phyloP scores from a whole-genome alignment of 2,329 filamentous ascomycete species.

The Botryotinia calthae region DNA sequence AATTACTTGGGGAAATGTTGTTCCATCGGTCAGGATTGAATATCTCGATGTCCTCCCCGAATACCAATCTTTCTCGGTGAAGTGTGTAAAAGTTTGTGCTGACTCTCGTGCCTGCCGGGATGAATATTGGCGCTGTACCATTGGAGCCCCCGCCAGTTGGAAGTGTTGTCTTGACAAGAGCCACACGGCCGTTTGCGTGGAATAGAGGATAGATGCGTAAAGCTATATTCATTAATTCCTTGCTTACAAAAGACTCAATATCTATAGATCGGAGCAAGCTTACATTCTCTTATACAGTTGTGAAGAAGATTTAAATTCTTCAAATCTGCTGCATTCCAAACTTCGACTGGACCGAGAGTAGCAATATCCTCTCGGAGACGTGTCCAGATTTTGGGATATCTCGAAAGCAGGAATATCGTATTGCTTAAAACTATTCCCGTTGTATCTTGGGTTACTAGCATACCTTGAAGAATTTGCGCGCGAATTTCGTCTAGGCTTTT shows the following conservation, averaged over 20 bases:
- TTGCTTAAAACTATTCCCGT: slow-evolving; percentile 16
- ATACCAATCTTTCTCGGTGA: slow-evolving; percentile 43
- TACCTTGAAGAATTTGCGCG: slow-evolving; percentile 14
- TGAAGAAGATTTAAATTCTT: background rate
- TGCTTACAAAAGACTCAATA: background rate
- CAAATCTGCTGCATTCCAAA: background rate
- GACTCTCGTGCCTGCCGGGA: slow-evolving; percentile 19
- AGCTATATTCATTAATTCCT: background rate
- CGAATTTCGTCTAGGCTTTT: background rate
- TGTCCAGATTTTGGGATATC: background rate
- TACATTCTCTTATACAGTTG: slow-evolving; percentile 11
- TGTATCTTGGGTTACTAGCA: slow-evolving; percentile 13
- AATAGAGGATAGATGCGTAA: slow-evolving; percentile 33
- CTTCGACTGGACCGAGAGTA: background rate
- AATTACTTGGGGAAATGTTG: slow-evolving; percentile 59
- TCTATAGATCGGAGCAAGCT: background rate
- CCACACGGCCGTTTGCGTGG: slow-evolving; percentile 18
- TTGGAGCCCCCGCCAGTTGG: slow-evolving; percentile 26
- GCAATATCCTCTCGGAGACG: background rate
- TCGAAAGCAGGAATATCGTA: slow-evolving; percentile 2
- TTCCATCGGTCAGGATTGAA: slow-evolving; percentile 74
- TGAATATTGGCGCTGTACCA: slow-evolving; percentile 23
- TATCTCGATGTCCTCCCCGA: slow-evolving; percentile 65
- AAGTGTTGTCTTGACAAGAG: slow-evolving; percentile 22
- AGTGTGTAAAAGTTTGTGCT: slow-evolving; percentile 16